These are phyloP conservation scores for Trametes elegans DNA, from an alignment of 768 basidiomycete genomes.

Conservation along the genomic window DNA sequence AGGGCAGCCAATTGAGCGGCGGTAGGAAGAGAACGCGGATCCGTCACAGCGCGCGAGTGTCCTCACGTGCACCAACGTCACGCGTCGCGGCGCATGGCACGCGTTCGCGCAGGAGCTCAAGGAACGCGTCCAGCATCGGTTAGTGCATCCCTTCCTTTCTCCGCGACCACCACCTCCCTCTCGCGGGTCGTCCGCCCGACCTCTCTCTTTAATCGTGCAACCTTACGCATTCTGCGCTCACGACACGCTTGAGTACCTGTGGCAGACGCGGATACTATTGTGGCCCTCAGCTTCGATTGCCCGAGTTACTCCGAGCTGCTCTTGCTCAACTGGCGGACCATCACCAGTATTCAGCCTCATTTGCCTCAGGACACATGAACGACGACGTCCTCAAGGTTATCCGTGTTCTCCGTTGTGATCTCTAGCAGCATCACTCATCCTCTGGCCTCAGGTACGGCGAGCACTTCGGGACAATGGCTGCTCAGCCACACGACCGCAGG, in stretches of 20 bases:
- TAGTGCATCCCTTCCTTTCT: constrained; percentile 50
- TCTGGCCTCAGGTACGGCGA: not conserved
- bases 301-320: too few relatives aligned
- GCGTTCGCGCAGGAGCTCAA: constrained; percentile 81
- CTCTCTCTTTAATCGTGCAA: not conserved
- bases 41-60: constrained; percentile 67
- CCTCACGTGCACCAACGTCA: constrained; percentile 50
- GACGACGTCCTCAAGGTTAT: too few relatives aligned
- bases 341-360: not conserved
- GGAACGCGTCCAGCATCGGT: constrained; percentile 64
- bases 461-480: not conserved
- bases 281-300: too few relatives aligned
- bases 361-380: not conserved
- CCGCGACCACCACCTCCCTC: constrained; percentile 44
- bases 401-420: not conserved
- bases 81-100: constrained; percentile 48
- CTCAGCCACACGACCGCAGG: not conserved
- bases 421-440: not conserved
- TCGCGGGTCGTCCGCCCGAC: not conserved
- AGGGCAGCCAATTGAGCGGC: not conserved
- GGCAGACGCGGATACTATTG: too few relatives aligned
- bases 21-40: not conserved
- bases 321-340: too few relatives aligned
- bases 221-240: not conserved
- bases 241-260: too few relatives aligned